Evolutionary conservation across 2,329 filamentous ascomycete species (phyloP), one percentile per base, ranked within the genome.

Genomic region (Fusarium pseudograminearum): DNA sequence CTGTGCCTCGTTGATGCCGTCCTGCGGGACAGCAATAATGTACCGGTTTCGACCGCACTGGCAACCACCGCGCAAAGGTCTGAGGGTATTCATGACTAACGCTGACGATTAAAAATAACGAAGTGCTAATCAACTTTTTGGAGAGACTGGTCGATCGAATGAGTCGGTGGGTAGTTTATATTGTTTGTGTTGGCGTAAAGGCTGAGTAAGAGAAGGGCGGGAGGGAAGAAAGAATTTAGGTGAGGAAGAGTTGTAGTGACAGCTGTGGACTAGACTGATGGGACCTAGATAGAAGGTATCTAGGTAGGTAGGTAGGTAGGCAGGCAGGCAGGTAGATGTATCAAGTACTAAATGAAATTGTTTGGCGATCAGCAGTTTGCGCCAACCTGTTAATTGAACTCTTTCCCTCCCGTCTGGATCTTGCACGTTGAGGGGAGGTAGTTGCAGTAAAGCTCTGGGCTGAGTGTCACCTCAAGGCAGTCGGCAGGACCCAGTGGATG

Each of bases 41-140:
- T 97, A 97, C 76, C 90, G 86, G 76, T 96, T 97, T 65, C 94
- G 89, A 60, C 94, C 93, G 79, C 94, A 98, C 55, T 91, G 90
- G 82, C 94, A 97, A 69, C 90, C 88, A 74, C 94, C 94, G 69
- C 87, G 89, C 60, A 97, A 85, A 40, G 85, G 85, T 65, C 86
- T 82, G 60, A 80, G 76, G 52, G 79, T 77, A 75, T 77, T 83
- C 85, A 87, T 87, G 57, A 69, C 80, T 50, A 64, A 33, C 28
- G 15, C 42, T 24, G 51, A 47, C 20, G 53, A 22, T 46, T 24
- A 20, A 28, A 28, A 30, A 52, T 28, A 34, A n/a, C 4, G 24
- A 18, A 36, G n/a, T 9, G 28, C 47, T 28, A 28, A n/a, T 53
- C 33, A 34, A 57, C 28, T 26, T 42, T 40, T 15, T 57, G 40